Conservation (phyloP, 768 basidiomycete genomes). For the Termitomyces sp. region DNA sequence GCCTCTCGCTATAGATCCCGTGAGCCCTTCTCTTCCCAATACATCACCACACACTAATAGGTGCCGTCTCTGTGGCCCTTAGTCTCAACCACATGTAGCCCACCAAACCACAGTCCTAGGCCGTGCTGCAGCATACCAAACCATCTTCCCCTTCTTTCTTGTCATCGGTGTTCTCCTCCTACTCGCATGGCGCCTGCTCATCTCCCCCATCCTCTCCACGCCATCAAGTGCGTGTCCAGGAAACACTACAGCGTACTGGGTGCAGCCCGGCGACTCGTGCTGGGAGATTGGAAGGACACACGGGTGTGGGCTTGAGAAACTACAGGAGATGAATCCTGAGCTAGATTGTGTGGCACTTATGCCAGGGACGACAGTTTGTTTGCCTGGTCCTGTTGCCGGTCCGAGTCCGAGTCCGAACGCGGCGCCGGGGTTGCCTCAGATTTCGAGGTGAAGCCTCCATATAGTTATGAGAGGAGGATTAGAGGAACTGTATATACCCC, state of each 20-base stretch:
- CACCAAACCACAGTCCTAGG: slow-evolving; percentile 25
- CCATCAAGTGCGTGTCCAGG: slow-evolving; percentile 33
- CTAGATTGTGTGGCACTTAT: slow-evolving; percentile 56
- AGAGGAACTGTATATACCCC: not conserved
- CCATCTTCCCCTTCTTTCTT: slow-evolving; percentile 72
- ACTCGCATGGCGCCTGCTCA: slow-evolving; percentile 59
- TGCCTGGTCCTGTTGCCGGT: slow-evolving; percentile 31
- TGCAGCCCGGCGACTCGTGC: slow-evolving; percentile 61
- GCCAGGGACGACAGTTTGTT: slow-evolving; percentile 58
- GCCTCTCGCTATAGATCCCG: slow-evolving; percentile 49
- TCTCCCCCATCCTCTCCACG: slow-evolving; percentile 39
- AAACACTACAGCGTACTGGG: slow-evolving; percentile 42
- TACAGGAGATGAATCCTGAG: slow-evolving; percentile 50
- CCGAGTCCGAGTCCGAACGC: not conserved
- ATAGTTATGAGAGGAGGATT: not conserved
- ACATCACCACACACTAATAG: not conserved
- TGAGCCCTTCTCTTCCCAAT: slow-evolving; percentile 25
- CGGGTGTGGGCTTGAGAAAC: slow-evolving; percentile 47
- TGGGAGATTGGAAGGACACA: slow-evolving; percentile 56
- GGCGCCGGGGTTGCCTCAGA: not conserved
- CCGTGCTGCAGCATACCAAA: slow-evolving; percentile 40
- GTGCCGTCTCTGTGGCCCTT: slow-evolving; percentile 13
- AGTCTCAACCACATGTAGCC: slow-evolving; percentile 25
- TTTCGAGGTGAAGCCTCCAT: not conserved
- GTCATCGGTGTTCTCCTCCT: slow-evolving; percentile 61